Conservation (phyloP, 441 rosid species). For the Eugenia klotzschiana region DNA sequence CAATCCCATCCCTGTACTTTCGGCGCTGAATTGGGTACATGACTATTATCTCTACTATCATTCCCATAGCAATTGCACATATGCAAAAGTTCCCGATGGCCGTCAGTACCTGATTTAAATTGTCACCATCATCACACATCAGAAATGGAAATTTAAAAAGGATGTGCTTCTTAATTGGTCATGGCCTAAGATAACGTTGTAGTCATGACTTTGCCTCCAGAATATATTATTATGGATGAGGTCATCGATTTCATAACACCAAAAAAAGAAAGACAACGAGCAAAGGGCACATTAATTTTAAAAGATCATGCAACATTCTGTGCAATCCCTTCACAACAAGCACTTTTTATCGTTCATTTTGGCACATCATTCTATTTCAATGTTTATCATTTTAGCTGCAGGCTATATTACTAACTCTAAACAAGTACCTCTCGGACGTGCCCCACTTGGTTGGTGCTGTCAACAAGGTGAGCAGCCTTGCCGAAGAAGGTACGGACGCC, state of each 20-base stretch:
- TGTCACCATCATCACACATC: not conserved
- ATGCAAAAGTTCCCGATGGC: conserved; percentile 71
- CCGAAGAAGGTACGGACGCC: conserved; percentile 70
- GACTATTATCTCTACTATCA: conserved; percentile 44
- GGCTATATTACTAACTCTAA: no score
- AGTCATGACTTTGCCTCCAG: not conserved
- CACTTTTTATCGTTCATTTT: not conserved
- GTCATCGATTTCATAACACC: not conserved
- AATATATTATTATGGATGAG: not conserved
- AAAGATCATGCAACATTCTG: not conserved
- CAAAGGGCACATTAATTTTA: not conserved
- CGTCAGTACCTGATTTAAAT: conserved; percentile 30
- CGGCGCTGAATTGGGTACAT: conserved; percentile 61
- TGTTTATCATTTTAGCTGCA: not conserved
- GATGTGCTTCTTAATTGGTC: not conserved
- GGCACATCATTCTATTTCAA: not conserved
- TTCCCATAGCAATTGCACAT: conserved; percentile 45
- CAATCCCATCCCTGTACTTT: conserved; percentile 44
- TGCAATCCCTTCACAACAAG: not conserved
- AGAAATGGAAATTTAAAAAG: not conserved
- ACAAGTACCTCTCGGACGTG: conserved; percentile 43
- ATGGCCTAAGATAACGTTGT: not conserved
- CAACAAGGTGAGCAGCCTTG: conserved; percentile 65
- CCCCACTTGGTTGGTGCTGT: conserved; percentile 52
- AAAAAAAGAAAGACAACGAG: not conserved